Base-by-base conservation (phyloP, 108 stramenopile species). In the Fistulifera pelliculosa region DNA sequence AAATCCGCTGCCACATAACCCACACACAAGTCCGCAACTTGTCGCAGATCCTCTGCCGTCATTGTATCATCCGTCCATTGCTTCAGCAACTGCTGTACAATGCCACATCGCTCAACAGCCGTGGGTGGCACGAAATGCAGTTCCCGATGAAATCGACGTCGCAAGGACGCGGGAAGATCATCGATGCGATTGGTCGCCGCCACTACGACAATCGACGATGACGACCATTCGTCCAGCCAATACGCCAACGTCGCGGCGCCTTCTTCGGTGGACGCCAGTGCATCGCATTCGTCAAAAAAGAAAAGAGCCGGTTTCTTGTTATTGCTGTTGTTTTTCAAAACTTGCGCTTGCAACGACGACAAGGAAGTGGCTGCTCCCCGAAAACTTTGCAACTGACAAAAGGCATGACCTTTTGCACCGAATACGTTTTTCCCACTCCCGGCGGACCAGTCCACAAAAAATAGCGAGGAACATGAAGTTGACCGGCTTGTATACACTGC, bases 201-300 rank as follows among this genome's bases (percentile, higher is more conserved):
- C 8, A 80, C 79, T 10, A 91, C 81, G 19, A 87, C 31, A 3
- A 35, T 26, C 57, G 54, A 12, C 47, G 53, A 81, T 74, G 80
- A 7, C 60, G 70, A 16, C 14, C 45, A 8, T 44, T 39, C 19
- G 53, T 47, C 2, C 65, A 58, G 43, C 86, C 22, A 92, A 66
- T 42, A 86, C 44, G 40, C 81, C 24, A 86, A 52, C 66, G 70
- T 78, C 15, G 77, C 69, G 39, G 78, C 81, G 3, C 76, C 60
- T 15, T 51, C 44, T 7, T 70, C 63, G 1, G 76, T 78, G 12
- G 77, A 67, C 2, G 83, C 68, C 5, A 92, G 58, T 14, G 90
- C 81, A 59, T 92, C 90, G 48, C 76, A 85, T 62, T 92, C 90
- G 53, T 92, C 90, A 47, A 87, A 49, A 60, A 92, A 88, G 18